These are phyloP conservation scores for Fusarium sp. DNA, from an alignment of 2,329 filamentous ascomycete species.

Conservation along the genomic window DNA sequence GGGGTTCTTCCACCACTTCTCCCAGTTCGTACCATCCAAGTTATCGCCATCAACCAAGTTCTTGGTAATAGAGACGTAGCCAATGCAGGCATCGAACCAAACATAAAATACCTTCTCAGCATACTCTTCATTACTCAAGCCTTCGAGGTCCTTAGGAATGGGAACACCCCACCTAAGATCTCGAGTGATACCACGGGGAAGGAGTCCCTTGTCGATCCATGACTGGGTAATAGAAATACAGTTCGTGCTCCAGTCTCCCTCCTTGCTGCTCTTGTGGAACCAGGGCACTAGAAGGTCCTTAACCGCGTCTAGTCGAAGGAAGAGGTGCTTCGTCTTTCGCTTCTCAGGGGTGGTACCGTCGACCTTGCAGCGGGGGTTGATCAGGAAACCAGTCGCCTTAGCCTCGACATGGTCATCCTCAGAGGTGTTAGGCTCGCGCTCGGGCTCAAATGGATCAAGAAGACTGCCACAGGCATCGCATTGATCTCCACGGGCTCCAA, in stretches of 20 bases:
- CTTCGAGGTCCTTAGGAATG: slow-evolving; percentile 61
- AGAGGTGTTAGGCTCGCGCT: slow-evolving; percentile 52
- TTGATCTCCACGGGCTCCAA: slow-evolving; percentile 79
- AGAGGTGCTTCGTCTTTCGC: slow-evolving; percentile 89
- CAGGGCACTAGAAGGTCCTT: slow-evolving; percentile 82
- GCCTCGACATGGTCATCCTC: slow-evolving; percentile 52
- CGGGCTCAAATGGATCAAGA: slow-evolving; percentile 75
- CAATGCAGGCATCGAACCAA: slow-evolving; percentile 93
- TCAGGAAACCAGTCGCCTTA: slow-evolving; percentile 65
- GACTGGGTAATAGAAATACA: slow-evolving; percentile 81
- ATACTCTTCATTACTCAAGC: slow-evolving; percentile 66
- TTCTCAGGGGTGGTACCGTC: slow-evolving; percentile 85
- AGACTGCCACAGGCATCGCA: slow-evolving; percentile 81
- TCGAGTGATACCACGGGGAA: slow-evolving; percentile 88
- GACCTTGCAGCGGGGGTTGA: slow-evolving; percentile 91
- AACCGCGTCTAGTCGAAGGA: slow-evolving; percentile 86
- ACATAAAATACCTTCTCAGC: slow-evolving; percentile 85
- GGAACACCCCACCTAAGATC: slow-evolving; percentile 90
- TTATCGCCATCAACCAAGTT: slow-evolving; percentile 77
- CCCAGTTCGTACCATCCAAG: slow-evolving; percentile 75
- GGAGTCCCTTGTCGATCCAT: slow-evolving; percentile 86
- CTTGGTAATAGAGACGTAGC: slow-evolving; percentile 94
- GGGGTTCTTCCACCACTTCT: slow-evolving; percentile 94
- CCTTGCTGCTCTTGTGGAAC: slow-evolving; percentile 78
- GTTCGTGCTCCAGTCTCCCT: slow-evolving; percentile 82